These are phyloP conservation scores for Fusarium nygamai DNA, from an alignment of 2,329 filamentous ascomycete species.

Conservation along the genomic window DNA sequence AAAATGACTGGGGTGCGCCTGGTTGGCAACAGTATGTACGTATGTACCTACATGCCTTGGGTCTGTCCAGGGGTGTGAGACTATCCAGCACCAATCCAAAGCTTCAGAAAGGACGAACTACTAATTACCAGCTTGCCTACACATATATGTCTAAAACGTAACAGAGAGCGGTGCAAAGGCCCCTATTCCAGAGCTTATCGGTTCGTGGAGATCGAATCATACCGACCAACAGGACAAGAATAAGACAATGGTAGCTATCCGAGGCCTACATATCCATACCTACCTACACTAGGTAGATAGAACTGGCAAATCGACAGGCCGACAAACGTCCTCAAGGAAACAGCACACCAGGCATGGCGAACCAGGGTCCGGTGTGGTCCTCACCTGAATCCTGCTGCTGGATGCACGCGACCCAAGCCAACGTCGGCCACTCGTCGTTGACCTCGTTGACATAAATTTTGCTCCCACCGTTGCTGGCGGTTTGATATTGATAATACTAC, in stretches of 20 bases:
- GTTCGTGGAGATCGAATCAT: background rate
- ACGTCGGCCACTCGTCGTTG: conserved; percentile 34
- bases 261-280: background rate
- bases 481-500: conserved; percentile 42
- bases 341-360: conserved; percentile 34
- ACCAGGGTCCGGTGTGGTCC: conserved; percentile 37
- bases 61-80: conserved; percentile 19
- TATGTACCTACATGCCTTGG: background rate
- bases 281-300: background rate
- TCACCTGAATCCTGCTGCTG: conserved; percentile 45
- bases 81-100: conserved; percentile 29
- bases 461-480: conserved; percentile 41
- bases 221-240: background rate
- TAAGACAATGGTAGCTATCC: background rate
- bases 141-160: background rate
- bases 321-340: conserved; percentile 27
- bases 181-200: conserved; percentile 1
- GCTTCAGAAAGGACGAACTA: conserved; percentile 17
- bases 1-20: conserved; percentile 29
- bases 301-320: conserved; percentile 21
- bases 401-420: conserved; percentile 43
- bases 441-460: conserved; percentile 35
- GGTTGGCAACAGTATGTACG: conserved; percentile 8
- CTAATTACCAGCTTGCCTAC: background rate
- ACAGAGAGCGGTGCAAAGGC: conserved; percentile 17